Evolutionary conservation across 805 yeast genomes (phyloP), one percentile per base, ranked within the genome.

Genomic region (Ogataea methanolica): DNA sequence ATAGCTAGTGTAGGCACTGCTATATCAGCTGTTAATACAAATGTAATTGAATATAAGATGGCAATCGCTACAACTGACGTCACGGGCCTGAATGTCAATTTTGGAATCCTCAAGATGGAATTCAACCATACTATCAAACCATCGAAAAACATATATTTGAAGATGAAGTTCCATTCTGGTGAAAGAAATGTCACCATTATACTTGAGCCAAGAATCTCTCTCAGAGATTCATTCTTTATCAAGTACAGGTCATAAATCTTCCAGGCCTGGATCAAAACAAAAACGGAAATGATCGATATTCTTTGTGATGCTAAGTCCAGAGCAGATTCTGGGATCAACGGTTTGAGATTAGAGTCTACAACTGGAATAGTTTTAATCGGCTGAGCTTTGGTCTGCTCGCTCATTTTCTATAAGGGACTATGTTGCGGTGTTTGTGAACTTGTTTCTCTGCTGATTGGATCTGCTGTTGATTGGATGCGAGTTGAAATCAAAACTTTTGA

Each of bases 221-320:
- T 43, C 22, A 62, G 37, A 1, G 41, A 37, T 16, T 72, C 76
- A 23, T 78, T 72, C 56, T 82, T 82, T 48, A 87, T 66, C 21
- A 80, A 62, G 33, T 83, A 67, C 38, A 87, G 65, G 61, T 88
- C 96, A 56, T 85, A 87, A 1, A 88, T 47, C 61, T 94, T 92
- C 79, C 86, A 86, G n/a, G 88, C 79, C 65, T 91, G 97, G n/a
- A 92, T 73, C 33, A 86, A 71, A 2, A 78, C 70, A 60, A 89
- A 88, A 11, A 87, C 51, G 1, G 88, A 77, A n/a, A 83, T 63
- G 3, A 82, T 74, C 46, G 88, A 75, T 34, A 81, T 65, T 50
- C 96, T 71, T 64, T 92, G 99, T 14, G 87, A 79, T 2, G 88
- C 88, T 6, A 79, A 78, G 53, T 89, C 96, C 23, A 91, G 61